Base-by-base conservation (phyloP, 805 yeast species). In the Metschnikowia kunwiensis region DNA sequence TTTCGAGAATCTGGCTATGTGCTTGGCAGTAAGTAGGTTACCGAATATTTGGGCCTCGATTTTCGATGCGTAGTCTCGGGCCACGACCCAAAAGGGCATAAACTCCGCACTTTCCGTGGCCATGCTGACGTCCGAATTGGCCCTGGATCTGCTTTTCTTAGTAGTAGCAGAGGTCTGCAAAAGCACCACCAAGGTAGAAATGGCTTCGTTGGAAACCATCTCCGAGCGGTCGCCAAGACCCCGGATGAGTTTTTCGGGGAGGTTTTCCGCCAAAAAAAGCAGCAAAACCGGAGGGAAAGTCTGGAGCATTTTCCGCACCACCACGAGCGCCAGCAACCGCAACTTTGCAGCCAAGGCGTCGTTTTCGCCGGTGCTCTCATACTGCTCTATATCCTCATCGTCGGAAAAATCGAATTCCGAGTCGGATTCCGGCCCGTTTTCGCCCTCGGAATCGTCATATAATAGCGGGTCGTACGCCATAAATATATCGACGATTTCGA, bases 341-440 rank as follows among this genome's bases (percentile, higher is more conserved):
- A 84, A 58, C 44, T 75, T 80, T 83, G 89, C 80, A 1, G 82
- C 71, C 7, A 65, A 59, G 7, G 65, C 70, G 35, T 67, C 68
- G 35, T 57, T 57, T 27, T 63, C 66, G 34, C 65, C 67, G 36
- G 74, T 82, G 13, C 52, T 55, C 8, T 44, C 49, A 12, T 31
- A 45, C 16, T 60, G 64, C 21, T 63, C 64, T 15, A 57, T 60
- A 14, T 58, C 75, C 8, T 74, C 80, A n/a, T 64, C 73, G 32
- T 47, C 53, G 7, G 47, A 44, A 13, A 49, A 46, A n/a, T 49
- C 51, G 25, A 48, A 29, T 5, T 42, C 51, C 31, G 55, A 49
- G 30, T 55, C 65, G 6, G 16, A 30, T n/a, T 37, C 49, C 20
- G 46, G 31, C 24, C 53, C 61, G 7, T 64, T 68, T 9, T 60